phyloP scores from a whole-genome alignment of 352 stramenopile species.

The Pythium scleroteichum region DNA sequence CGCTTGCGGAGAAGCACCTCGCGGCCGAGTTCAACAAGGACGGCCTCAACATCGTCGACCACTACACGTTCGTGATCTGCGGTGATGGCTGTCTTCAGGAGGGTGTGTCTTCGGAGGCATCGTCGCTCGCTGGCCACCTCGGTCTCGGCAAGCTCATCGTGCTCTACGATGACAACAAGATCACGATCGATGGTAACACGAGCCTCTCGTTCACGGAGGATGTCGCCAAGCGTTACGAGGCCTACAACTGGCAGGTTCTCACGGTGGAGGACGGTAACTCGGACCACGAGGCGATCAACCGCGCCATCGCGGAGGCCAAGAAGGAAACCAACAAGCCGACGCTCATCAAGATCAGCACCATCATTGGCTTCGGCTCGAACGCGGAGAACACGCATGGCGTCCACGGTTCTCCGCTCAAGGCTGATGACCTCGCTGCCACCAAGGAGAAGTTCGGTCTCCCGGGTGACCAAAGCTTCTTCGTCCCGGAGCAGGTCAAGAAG shows the following conservation, averaged over 20 bases:
- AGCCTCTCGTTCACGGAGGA: conserved; percentile 98
- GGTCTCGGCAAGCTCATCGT: conserved; percentile 99
- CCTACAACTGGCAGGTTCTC: conserved; percentile 98
- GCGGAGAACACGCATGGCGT: conserved; percentile 91
- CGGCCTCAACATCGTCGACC: conserved; percentile 94
- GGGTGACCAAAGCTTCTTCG: conserved; percentile 91
- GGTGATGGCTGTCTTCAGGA: conserved; percentile 99
- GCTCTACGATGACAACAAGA: conserved; percentile 99
- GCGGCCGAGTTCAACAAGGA: conserved; percentile 98
- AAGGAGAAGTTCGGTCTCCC: conserved; percentile 94
- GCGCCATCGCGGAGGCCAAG: conserved; percentile 95
- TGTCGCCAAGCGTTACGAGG: conserved; percentile 96
- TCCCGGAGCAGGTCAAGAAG: conserved; percentile 93
- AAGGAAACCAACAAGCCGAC: conserved; percentile 95
- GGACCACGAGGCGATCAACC: conserved; percentile 91
- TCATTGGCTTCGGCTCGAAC: conserved; percentile 96
- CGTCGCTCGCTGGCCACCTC: conserved; percentile 96
- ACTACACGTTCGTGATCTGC: conserved; percentile 99
- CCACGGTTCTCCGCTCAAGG: conserved; percentile 97
- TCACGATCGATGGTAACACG: conserved; percentile 98
- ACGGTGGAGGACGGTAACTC: conserved; percentile 94
- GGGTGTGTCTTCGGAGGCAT: conserved; percentile 95
- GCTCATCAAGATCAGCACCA: conserved; percentile 98
- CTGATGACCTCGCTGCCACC: conserved; percentile 89
- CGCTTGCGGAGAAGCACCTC: conserved; percentile 97